Evolutionary conservation across 2,329 filamentous ascomycete species (phyloP), one percentile per base, ranked within the genome.

Genomic region (Ustulina deusta): DNA sequence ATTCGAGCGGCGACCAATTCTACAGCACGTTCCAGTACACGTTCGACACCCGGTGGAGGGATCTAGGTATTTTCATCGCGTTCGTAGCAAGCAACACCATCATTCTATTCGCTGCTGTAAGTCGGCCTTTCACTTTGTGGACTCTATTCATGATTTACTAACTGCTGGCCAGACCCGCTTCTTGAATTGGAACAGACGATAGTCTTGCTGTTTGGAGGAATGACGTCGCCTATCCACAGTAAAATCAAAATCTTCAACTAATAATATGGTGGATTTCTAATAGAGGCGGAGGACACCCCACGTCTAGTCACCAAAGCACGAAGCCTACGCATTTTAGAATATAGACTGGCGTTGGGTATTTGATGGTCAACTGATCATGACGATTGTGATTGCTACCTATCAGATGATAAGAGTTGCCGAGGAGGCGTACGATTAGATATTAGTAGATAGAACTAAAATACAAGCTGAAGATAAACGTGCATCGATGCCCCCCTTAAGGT

Each of bases 21-120:
- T 97, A 92, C 76, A 76, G 82, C 61, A 84, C 87, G 0, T 84
- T 97, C 20, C 85, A 86, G 2, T 86, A 97, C 74, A 82, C 81
- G 2, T 97, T 90, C 74, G 81, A 82, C 49, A 80, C 92, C 71
- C 83, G 93, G 17, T 97, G 93, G 93, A 87, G 93, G 63, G 93
- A 97, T 73, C 66, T 96, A 64, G 94, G 93, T 1, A 97, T 97
- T 69, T 91, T 90, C 72, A 73, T 87, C 36, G 91, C 90, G 0
- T 97, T 94, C 75, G 85, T 97, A 61, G 92, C 81, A 15, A 93
- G 90, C 76, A 97, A 97, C 78, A 76, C 96, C 74, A 85, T 92
- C 32, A 86, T 89, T 68, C 75, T 89, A 34, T 81, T 87, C 61
- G 7, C 81, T 54, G 87, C 84, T 49, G 86, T 88, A 81, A 78